Evolutionary conservation across 2,329 filamentous ascomycete species (phyloP).

Genomic region (Aureobasidium sp.): DNA sequence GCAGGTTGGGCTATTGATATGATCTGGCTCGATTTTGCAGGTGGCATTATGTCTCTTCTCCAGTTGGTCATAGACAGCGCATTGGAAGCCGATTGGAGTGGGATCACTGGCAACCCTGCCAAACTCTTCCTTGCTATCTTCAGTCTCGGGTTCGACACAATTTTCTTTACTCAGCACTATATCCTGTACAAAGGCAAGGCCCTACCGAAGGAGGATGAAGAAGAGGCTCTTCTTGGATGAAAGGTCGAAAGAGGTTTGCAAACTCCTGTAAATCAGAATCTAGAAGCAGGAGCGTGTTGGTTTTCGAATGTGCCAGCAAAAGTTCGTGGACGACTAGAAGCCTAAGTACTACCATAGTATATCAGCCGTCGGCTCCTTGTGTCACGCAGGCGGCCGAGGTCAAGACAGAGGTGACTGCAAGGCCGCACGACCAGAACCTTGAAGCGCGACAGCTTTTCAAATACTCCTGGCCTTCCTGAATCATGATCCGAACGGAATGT

Average conservation of each 20-base stretch:
- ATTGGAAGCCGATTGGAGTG: conserved; percentile 73
- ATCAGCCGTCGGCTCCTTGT: background rate
- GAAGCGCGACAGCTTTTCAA: background rate
- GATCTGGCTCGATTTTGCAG: conserved; percentile 75
- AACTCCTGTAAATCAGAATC: background rate
- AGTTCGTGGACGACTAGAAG: background rate
- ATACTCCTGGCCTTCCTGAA: background rate
- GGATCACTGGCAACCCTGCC: conserved; percentile 82
- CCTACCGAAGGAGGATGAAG: conserved; percentile 18
- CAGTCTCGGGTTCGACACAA: conserved; percentile 73
- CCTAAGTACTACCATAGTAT: background rate
- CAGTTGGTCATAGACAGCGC: conserved; percentile 83
- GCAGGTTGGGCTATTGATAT: conserved; percentile 60
- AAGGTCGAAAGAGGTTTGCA: background rate
- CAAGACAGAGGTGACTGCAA: background rate
- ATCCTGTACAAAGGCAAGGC: conserved; percentile 55
- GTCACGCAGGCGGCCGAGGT: background rate
- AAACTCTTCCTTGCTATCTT: conserved; percentile 84
- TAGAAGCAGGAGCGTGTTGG: background rate
- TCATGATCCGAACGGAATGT: background rate
- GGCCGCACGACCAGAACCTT: background rate
- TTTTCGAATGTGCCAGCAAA: background rate
- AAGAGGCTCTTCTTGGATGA: background rate
- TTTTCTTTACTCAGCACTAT: conserved; percentile 88
- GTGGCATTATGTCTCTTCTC: conserved; percentile 71